These are phyloP conservation scores for Groenewaldozyma auringiensis DNA, from an alignment of 1,139 yeast genomes.

Conservation along the genomic window DNA sequence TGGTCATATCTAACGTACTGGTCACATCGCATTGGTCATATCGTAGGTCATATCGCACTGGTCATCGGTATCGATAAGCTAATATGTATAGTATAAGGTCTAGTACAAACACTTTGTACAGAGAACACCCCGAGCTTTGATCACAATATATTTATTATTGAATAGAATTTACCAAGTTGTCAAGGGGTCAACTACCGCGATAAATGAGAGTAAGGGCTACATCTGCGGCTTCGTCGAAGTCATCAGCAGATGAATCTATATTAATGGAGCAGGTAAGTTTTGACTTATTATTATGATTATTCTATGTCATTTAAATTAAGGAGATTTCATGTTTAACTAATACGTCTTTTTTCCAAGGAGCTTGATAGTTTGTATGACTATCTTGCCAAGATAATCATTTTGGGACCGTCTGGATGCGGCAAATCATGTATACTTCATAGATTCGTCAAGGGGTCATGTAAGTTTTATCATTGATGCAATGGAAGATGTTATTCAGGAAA, in stretches of 20 bases:
- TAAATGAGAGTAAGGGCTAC: slow-evolving; percentile 24
- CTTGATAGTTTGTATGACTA: slow-evolving; percentile 35
- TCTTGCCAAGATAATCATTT: slow-evolving; percentile 38
- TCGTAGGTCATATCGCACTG: no score
- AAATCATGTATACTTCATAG: slow-evolving; percentile 40
- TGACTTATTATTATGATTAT: neutral
- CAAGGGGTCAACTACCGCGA: no score
- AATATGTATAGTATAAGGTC: no score
- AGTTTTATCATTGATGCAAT: slow-evolving; percentile 9
- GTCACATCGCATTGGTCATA: no score
- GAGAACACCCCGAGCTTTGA: no score
- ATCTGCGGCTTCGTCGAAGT: slow-evolving; percentile 24
- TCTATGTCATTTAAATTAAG: no score
- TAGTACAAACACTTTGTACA: no score
- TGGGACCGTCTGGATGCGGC: slow-evolving; percentile 43
- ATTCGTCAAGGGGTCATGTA: slow-evolving; percentile 36
- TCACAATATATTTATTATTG: no score
- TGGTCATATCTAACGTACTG: no score
- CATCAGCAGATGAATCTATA: slow-evolving; percentile 19
- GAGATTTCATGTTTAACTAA: slow-evolving; percentile 5
- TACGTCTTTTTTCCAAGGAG: slow-evolving; percentile 22
- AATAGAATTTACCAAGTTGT: no score
- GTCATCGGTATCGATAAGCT: no score
- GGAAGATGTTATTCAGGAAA: neutral
- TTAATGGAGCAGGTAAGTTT: slow-evolving; percentile 18